Evolutionary conservation across 768 basidiomycete species (phyloP).

Genomic region (Leucocoprinus birnbaumii): DNA sequence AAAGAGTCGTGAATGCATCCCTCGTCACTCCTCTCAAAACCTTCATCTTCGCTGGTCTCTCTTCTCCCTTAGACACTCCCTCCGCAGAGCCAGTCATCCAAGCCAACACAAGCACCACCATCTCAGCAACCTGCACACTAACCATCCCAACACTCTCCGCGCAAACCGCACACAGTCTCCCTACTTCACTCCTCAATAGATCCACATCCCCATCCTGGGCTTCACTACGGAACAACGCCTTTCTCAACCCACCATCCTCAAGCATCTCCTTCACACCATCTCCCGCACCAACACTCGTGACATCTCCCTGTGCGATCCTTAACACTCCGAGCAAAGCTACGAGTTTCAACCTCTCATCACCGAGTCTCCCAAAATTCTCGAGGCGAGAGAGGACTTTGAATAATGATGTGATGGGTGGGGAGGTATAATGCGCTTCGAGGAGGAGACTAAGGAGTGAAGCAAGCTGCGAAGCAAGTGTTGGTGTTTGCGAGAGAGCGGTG

Average conservation of each 20-base stretch:
- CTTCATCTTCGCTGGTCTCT: conserved; percentile 39
- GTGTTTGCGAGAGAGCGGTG: conserved; percentile 34
- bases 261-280: conserved; percentile 21
- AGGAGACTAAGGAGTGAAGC: conserved; percentile 39
- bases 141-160: conserved; percentile 25
- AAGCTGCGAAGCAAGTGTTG: conserved; percentile 41
- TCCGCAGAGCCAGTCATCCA: conserved; percentile 37
- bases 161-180: conserved; percentile 28
- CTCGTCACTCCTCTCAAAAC: conserved; percentile 47
- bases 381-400: conserved; percentile 25
- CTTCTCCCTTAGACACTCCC: conserved; percentile 20
- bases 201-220: conserved; percentile 11
- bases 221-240: neutral
- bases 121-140: conserved; percentile 33
- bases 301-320: conserved; percentile 27
- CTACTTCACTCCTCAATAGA: conserved; percentile 26
- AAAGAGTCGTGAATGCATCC: conserved; percentile 45
- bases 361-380: conserved; percentile 21
- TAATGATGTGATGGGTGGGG: conserved; percentile 41
- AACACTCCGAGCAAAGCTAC: conserved; percentile 29
- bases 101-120: conserved; percentile 42
- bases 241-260: conserved; percentile 19
- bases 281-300: conserved; percentile 20
- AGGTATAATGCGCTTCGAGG: conserved; percentile 46
- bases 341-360: conserved; percentile 24